Conservation (phyloP, 2,329 filamentous ascomycete species). For the Fusarium luffae region DNA sequence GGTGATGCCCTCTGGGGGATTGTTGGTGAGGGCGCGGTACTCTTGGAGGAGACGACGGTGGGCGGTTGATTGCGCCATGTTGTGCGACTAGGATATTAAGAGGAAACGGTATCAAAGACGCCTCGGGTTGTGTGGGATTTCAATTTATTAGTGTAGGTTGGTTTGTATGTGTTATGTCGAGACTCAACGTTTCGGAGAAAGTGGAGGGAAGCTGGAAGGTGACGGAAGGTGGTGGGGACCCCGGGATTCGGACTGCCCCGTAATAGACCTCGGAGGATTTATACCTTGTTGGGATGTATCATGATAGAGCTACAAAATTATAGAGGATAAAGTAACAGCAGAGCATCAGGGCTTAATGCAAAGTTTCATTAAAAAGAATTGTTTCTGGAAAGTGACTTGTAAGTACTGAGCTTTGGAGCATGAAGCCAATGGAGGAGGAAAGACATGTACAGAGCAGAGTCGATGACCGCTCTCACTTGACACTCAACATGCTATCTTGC, state of each 20-base stretch:
- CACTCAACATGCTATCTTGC: too few species aligned
- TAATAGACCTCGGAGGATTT: not conserved
- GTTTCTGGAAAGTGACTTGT: rapidly evolving
- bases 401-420: not conserved
- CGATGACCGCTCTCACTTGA: not conserved
- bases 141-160: not conserved
- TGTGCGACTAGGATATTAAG: not conserved
- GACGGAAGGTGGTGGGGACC: conserved; percentile 29
- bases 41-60: conserved; percentile 91
- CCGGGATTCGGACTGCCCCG: conserved; percentile 13
- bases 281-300: conserved; percentile 13
- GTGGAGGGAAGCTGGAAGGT: conserved; percentile 28
- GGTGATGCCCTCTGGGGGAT: conserved; percentile 97
- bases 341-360: not conserved
- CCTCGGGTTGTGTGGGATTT: not conserved
- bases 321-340: not conserved
- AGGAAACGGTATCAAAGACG: too few species aligned
- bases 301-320: not conserved
- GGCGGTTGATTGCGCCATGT: conserved; percentile 70
- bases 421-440: not conserved
- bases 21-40: conserved; percentile 92
- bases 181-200: conserved; percentile 21
- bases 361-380: not conserved
- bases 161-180: not conserved
- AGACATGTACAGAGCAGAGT: not conserved